Percentiles rank a stretch among this genome's conserved stretches.
Evolutionary conservation across 805 yeast species (phyloP).

Genomic region (Zygoascus flipseniorum): DNA sequence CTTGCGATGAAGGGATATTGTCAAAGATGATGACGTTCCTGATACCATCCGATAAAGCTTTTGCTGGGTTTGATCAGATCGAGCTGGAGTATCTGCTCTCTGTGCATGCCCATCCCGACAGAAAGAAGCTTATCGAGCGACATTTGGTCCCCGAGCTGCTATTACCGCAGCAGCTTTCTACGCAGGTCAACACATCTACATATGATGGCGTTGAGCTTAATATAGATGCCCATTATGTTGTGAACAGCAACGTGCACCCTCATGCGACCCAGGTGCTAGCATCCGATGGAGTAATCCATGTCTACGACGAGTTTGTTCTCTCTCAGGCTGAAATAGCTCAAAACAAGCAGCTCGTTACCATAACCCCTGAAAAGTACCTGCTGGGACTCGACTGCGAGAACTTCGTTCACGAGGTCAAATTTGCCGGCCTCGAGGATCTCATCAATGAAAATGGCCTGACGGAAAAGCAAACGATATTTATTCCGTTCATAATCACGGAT

Average conservation of each 20-base stretch:
- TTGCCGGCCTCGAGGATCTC: conserved; percentile 47
- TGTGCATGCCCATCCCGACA: conserved; percentile 11
- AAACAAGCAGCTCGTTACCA: conserved; percentile 21
- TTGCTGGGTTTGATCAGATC: conserved; percentile 30
- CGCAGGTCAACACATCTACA: conserved; percentile 23
- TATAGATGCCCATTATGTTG: conserved; percentile 29
- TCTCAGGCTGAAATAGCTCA: conserved; percentile 11
- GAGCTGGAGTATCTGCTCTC: conserved; percentile 38
- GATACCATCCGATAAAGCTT: conserved; percentile 37
- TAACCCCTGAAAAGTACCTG: conserved; percentile 50
- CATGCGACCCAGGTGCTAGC: conserved; percentile 35
- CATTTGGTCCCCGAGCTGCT: conserved; percentile 37
- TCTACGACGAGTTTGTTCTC: conserved; percentile 31
- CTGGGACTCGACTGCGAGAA: conserved; percentile 50
- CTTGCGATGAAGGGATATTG: conserved; percentile 17
- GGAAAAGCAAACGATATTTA: conserved; percentile 52
- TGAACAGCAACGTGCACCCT: conserved; percentile 32
- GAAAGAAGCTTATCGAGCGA: conserved; percentile 29
- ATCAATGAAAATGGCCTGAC: conserved; percentile 41
- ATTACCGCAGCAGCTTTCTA: conserved; percentile 7
- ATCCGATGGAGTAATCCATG: conserved; percentile 42
- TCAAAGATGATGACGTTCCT: conserved; percentile 36
- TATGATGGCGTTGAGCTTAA: conserved; percentile 19
- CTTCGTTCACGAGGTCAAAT: conserved; percentile 62
- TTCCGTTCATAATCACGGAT: conserved; percentile 27